phyloP scores from a whole-genome alignment of 495 filamentous ascomycete genomes.

The Terfezia claveryi region DNA sequence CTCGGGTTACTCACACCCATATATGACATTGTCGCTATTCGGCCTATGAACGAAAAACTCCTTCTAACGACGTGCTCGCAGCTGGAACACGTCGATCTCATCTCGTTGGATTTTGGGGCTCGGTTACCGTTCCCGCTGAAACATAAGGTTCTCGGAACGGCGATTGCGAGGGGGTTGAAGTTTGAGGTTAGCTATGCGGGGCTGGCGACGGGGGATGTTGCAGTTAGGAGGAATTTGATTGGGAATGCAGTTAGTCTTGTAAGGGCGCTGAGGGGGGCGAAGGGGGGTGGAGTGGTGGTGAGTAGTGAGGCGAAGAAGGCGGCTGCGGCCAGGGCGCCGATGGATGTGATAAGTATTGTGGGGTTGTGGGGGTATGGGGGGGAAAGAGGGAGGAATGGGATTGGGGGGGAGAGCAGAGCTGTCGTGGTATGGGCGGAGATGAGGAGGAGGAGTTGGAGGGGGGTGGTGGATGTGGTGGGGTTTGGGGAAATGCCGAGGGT shows the following conservation, averaged over 20 bases:
- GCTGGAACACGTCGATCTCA: conserved; percentile 53
- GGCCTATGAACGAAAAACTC: conserved; percentile 63
- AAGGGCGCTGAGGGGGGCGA: conserved; percentile 40
- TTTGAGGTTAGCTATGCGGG: conserved; percentile 78
- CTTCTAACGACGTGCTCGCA: conserved; percentile 56
- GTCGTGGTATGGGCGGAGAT: conserved; percentile 61
- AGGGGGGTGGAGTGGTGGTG: conserved; percentile 60
- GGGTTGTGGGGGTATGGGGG: conserved; percentile 65
- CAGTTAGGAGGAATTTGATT: conserved; percentile 57
- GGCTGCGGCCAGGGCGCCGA: conserved; percentile 50
- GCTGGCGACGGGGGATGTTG: conserved; percentile 33
- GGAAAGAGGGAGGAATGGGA: conserved; percentile 56
- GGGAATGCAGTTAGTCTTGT: conserved; percentile 57
- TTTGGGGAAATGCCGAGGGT: not conserved
- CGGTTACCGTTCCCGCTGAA: conserved; percentile 66
- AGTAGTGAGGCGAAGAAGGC: conserved; percentile 56
- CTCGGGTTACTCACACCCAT: conserved; percentile 39
- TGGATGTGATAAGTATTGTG: conserved; percentile 68
- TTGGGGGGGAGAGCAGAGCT: conserved; percentile 46
- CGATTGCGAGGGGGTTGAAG: conserved; percentile 53
- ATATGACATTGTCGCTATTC: conserved; percentile 72
- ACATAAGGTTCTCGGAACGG: conserved; percentile 57
- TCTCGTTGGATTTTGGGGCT: conserved; percentile 64
- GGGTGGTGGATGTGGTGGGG: conserved; percentile 63
- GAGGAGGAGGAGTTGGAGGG: conserved; percentile 61